These are phyloP conservation scores for Allomyces macrogynus DNA, from an alignment of 192 early-diverging fungal genomes.

Conservation along the genomic window DNA sequence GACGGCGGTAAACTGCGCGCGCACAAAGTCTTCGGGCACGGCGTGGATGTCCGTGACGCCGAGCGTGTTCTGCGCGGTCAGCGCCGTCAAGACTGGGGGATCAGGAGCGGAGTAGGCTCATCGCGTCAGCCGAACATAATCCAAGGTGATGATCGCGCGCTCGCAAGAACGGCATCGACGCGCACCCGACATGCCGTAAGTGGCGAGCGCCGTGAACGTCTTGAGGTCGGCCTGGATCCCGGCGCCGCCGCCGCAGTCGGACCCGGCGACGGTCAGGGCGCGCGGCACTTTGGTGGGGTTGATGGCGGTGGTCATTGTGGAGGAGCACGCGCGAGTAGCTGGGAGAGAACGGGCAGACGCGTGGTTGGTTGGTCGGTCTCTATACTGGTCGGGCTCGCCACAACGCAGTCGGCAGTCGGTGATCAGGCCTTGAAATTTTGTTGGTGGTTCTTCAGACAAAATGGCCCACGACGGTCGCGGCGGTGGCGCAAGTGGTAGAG, in stretches of 20 bases:
- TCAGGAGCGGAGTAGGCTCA: no score
- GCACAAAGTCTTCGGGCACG: slow-evolving; percentile 38
- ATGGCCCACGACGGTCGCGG: no score
- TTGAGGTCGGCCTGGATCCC: slow-evolving; percentile 82
- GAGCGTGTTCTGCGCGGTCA: slow-evolving; percentile 75
- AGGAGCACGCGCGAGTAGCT: no score
- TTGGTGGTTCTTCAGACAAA: no score
- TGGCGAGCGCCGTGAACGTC: slow-evolving; percentile 49
- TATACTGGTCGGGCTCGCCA: no score
- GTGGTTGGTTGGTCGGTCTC: no score
- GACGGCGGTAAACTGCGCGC: slow-evolving; percentile 45
- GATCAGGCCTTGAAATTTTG: no score
- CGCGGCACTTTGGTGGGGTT: slow-evolving; percentile 1
- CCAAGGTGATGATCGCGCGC: no score
- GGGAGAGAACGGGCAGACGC: no score
- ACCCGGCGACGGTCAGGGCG: slow-evolving; percentile 42
- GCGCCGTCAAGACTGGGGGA: slow-evolving; percentile 54
- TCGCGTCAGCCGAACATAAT: not conserved
- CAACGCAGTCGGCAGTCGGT: no score
- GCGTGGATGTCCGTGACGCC: slow-evolving; percentile 46
- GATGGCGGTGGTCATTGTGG: no score
- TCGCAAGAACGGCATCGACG: not conserved
- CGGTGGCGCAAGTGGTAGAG: no score
- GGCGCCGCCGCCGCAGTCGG: slow-evolving; percentile 45
- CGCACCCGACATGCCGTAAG: slow-evolving; percentile 27